Evolutionary conservation across 371 early-diverging fungal species (phyloP), one percentile per base, ranked within the genome.

Genomic region (Mortierella sp.): DNA sequence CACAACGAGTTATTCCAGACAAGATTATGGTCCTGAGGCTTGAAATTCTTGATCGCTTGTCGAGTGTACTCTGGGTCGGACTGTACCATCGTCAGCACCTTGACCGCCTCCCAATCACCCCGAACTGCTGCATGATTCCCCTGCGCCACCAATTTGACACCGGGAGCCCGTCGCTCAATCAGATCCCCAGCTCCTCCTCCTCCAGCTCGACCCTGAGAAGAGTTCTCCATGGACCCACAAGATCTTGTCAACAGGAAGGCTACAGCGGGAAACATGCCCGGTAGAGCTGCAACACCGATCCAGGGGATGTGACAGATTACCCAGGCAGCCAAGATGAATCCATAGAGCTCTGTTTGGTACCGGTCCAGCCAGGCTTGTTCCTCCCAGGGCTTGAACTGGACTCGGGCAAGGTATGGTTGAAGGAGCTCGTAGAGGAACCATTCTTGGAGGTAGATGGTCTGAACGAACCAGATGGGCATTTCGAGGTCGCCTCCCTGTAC

Each of bases 341-440:
- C 84, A 21, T 70, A 77, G 3, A 83, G 37, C 44, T 83, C 80
- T 1, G 48, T 34, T 26, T 69, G 73, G 34, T 83, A 54, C 59
- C 74, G 77, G 4, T 54, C 24, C 2, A 80, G 34, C 84, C 84
- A 83, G 5, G 80, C 84, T 1, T 75, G 80, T 31, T 83, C 84
- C 67, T 83, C 80, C 84, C 84, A 83, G 11, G 57, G 48, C 59
- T 77, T 83, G 64, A 83, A 83, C 3, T 78, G 44, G 11, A 77
- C 80, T 3, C 84, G 75, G 0, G 70, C 59, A 10, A 83, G 67
- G 16, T 83, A 83, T 0, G 84, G 84, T 40, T 83, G 84, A 19
- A 83, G n/a, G 19, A 83, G 75, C 24, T 83, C 84, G 70, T 80
- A 77, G 70, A 83, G 74, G 46, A 83, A 75, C 69, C 80, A 72